Conservation (phyloP, 345 rosid species). For the Clausena lansium region DNA sequence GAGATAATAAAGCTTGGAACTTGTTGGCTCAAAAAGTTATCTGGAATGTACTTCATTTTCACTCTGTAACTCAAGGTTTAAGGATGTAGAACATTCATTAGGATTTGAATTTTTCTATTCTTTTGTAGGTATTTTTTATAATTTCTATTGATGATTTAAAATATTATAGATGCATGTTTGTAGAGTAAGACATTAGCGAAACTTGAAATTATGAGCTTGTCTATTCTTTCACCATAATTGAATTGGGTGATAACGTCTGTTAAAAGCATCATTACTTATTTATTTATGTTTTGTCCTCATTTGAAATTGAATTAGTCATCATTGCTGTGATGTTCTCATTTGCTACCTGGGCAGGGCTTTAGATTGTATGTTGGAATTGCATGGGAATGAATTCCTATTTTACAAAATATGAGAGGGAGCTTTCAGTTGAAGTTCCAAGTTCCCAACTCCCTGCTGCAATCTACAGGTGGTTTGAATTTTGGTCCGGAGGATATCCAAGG, state of each 20-base stretch:
- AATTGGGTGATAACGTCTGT: background rate
- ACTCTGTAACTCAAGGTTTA: background rate
- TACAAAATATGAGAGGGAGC: background rate
- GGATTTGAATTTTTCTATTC: background rate
- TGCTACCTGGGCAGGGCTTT: background rate
- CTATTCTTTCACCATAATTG: background rate
- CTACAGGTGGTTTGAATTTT: background rate
- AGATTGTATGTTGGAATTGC: background rate
- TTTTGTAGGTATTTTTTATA: background rate
- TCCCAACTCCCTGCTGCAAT: background rate
- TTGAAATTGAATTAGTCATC: background rate
- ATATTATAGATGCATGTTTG: background rate
- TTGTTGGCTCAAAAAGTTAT: background rate
- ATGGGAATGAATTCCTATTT: background rate
- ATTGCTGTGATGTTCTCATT: background rate
- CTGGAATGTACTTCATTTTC: background rate
- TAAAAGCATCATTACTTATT: background rate
- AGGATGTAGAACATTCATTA: background rate
- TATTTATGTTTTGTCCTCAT: no score
- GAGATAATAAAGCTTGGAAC: background rate
- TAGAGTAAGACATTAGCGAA: background rate
- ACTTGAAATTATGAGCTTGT: background rate
- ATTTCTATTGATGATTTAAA: conserved; percentile 1
- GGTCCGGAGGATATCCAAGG: background rate
- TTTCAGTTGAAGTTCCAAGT: background rate